phyloP scores from a whole-genome alignment of 78 protist genomes.

The Emiliania huxleyi region DNA sequence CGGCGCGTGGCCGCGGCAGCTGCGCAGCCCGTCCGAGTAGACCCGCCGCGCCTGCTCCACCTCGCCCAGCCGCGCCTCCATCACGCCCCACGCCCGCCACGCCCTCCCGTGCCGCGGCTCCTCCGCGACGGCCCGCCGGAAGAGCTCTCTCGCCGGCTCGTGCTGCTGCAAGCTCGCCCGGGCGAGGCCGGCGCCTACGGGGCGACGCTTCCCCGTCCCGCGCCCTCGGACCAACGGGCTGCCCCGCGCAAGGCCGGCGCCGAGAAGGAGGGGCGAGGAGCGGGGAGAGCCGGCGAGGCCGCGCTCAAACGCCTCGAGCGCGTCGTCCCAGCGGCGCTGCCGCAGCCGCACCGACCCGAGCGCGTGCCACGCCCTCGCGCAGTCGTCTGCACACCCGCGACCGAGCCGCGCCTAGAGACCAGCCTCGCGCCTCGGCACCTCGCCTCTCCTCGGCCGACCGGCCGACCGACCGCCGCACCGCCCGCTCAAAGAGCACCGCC shows the following conservation, averaged over 20 bases:
- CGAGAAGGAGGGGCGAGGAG: background rate
- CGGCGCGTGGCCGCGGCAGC: background rate
- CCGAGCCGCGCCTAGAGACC: background rate
- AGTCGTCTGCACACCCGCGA: no score
- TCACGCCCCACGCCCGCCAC: conserved; percentile 38
- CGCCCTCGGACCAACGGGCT: no score
- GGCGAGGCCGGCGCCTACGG: background rate
- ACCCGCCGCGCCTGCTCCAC: background rate
- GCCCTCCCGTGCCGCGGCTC: background rate
- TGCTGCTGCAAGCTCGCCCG: background rate
- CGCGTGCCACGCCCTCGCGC: background rate
- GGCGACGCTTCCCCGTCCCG: no score
- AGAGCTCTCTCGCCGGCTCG: background rate
- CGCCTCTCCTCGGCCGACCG: no score
- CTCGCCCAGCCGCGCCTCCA: background rate
- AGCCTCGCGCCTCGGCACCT: background rate
- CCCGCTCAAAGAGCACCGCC: background rate
- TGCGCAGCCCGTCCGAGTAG: background rate
- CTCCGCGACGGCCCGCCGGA: background rate
- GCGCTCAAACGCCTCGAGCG: background rate
- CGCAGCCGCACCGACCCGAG: background rate
- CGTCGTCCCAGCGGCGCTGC: background rate
- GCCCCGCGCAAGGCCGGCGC: no score
- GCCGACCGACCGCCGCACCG: no score
- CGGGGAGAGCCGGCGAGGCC: background rate